Percentiles rank a stretch among this genome's conserved stretches.
These are phyloP conservation scores for Ceratobasidium sp. DNA, from an alignment of 1,284 basidiomycete genomes.

Conservation along the genomic window DNA sequence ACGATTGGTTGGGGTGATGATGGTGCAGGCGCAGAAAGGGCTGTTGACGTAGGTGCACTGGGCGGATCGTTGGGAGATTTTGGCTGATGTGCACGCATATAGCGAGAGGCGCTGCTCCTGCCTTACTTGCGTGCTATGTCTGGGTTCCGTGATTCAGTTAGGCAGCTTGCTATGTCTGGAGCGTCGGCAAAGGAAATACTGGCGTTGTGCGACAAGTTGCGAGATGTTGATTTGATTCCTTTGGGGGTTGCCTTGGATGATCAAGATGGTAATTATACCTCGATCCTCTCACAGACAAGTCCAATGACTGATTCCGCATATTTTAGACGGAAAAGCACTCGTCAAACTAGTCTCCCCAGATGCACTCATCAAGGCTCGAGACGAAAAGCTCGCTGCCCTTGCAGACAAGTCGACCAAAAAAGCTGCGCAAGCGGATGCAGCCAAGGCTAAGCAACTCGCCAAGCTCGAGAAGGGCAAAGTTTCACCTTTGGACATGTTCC, in stretches of 20 bases:
- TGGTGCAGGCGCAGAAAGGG: conserved; percentile 56
- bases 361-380: conserved; percentile 85
- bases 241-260: conserved; percentile 97
- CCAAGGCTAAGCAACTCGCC: conserved; percentile 78
- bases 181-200: conserved; percentile 82
- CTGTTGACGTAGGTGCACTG: conserved; percentile 67
- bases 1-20: conserved; percentile 63
- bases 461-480: conserved; percentile 88
- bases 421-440: conserved; percentile 77
- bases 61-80: conserved; percentile 47
- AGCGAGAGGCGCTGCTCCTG: conserved; percentile 90
- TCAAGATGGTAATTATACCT: conserved; percentile 78
- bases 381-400: conserved; percentile 85
- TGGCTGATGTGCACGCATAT: conserved; percentile 38
- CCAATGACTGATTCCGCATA: not conserved
- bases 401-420: conserved; percentile 89
- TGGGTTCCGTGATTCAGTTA: conserved; percentile 91
- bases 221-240: conserved; percentile 91
- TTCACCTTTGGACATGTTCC: conserved; percentile 85
- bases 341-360: conserved; percentile 92
- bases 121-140: conserved; percentile 91
- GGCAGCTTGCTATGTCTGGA: conserved; percentile 83
- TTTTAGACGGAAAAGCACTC: conserved; percentile 88
- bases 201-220: conserved; percentile 86
- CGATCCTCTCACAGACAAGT: not conserved